Percentiles rank a stretch among this genome's conserved stretches.
Evolutionary conservation across 129 eudicot genomes (phyloP).

Genomic region (Escallonia rubra): DNA sequence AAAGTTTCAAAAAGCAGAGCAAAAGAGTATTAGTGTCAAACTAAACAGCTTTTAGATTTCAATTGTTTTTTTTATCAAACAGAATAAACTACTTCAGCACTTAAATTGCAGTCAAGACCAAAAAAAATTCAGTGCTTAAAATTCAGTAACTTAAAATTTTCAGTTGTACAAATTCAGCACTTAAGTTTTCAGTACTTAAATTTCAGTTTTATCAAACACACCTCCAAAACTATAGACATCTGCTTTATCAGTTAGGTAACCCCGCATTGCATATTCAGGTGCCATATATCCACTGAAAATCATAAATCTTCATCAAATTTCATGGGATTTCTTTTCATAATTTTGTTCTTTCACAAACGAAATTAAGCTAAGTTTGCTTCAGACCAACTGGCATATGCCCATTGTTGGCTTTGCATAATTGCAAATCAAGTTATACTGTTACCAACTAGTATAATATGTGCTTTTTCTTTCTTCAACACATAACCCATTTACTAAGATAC

Average conservation of each 20-base stretch:
- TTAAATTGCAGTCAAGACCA: no score
- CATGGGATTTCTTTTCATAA: neutral
- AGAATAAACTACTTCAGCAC: no score
- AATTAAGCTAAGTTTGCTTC: neutral
- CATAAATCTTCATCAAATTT: neutral
- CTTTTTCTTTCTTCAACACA: neutral
- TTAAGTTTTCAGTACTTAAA: no score
- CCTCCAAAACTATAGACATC: slow-evolving; percentile 62
- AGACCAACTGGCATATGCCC: neutral
- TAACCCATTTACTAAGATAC: neutral
- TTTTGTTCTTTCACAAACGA: neutral
- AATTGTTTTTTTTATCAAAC: no score
- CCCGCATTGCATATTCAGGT: slow-evolving; percentile 59
- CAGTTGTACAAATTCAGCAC: no score
- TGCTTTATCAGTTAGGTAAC: slow-evolving; percentile 50
- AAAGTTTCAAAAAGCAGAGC: no score
- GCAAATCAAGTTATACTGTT: neutral
- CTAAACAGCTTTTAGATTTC: no score
- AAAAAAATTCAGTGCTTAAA: no score
- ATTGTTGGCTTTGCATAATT: neutral
- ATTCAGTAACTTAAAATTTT: no score
- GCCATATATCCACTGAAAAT: slow-evolving; percentile 57
- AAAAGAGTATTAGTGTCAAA: no score
- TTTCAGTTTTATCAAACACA: no score
- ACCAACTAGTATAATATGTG: neutral